Conservation (phyloP, 1,139 yeast genomes). For the Candida glucosophila region DNA sequence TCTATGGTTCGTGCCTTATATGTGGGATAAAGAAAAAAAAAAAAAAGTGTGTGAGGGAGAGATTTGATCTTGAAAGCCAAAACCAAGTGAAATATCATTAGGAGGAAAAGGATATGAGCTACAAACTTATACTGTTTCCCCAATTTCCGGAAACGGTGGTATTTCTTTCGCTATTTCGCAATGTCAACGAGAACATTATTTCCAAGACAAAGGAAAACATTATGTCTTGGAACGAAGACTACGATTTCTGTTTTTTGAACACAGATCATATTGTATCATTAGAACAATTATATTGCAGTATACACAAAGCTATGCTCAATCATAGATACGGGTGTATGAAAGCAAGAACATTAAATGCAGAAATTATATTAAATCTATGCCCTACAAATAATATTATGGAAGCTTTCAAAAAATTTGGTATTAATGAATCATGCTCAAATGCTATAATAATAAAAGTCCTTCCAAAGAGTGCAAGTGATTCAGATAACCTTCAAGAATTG, state of each 20-base stretch:
- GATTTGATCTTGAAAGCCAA: no score
- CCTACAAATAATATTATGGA: slow-evolving; percentile 38
- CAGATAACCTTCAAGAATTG: slow-evolving; percentile 5
- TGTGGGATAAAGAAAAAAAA: no score
- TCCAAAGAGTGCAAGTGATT: slow-evolving; percentile 5
- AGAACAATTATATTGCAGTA: slow-evolving; percentile 26
- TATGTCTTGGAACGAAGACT: slow-evolving; percentile 21
- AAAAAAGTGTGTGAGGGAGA: no score
- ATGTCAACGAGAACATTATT: slow-evolving; percentile 13
- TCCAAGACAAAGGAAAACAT: slow-evolving; percentile 20
- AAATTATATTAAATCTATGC: slow-evolving; percentile 32
- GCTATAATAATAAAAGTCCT: slow-evolving; percentile 26
- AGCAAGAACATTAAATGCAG: slow-evolving; percentile 36
- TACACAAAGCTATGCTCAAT: slow-evolving; percentile 29
- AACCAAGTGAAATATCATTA: no score
- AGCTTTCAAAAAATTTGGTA: slow-evolving; percentile 35
- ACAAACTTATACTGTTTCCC: slow-evolving; percentile 17
- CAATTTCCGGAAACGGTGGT: slow-evolving; percentile 22
- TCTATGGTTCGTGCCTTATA: no score
- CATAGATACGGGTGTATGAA: slow-evolving; percentile 17
- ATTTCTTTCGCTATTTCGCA: slow-evolving; percentile 16
- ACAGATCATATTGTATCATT: slow-evolving; percentile 27
- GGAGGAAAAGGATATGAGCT: no score
- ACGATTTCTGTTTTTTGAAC: slow-evolving; percentile 34
- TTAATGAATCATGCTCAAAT: slow-evolving; percentile 20